Base-by-base conservation (phyloP, 176 grass and related monocot species). In the Paspalum notatum region DNA sequence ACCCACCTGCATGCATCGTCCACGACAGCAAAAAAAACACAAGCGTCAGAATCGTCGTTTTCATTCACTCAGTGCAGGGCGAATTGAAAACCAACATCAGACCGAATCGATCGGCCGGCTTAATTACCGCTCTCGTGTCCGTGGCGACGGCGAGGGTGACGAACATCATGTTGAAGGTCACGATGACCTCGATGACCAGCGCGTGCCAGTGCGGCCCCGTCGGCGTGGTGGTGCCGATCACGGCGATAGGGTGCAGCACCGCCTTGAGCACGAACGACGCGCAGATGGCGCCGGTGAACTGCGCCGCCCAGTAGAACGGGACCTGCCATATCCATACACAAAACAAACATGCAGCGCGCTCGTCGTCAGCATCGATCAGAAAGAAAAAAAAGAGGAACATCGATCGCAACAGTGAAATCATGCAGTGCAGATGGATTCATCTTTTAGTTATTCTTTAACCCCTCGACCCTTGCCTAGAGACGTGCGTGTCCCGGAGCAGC, bases 91-190 rank as follows among this genome's bases (percentile, higher is more conserved):
- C n/a, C n/a, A n/a, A n/a, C n/a, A n/a, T n/a, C n/a, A n/a, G n/a
- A n/a, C n/a, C n/a, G n/a, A n/a, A n/a, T n/a, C 32, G 32, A 32
- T 32, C 32, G 32, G 3, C 32, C 32, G 32, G 32, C 32, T 32
- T 26, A 15, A 78, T 62, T 20, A 91, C 92, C 76, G 92, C 92
- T 89, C 85, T 99, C 0, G 67, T 88, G 81, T 99, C 96, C 38
- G 96, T 99, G 22, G 96, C 96, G 21, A 99, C 96, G 11, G 96
- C 96, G 57, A 90, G 86, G 1, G 96, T 99, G 46, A 99, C 96
- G 15, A 99, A 95, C 91, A 99, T 99, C 96, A 99, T 99, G 90
- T 90, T 93, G 82, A 99, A 99, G 12, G 96, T 95, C 1, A 99
- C 96, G 37, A 99, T 66, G 38, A 91, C 14, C 85, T 99, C 96